A percentile compares a stretch with the other conserved stretches of the same genome.
Evolutionary conservation across 495 filamentous ascomycete genomes (phyloP).

Genomic region (Tuber calosporum): DNA sequence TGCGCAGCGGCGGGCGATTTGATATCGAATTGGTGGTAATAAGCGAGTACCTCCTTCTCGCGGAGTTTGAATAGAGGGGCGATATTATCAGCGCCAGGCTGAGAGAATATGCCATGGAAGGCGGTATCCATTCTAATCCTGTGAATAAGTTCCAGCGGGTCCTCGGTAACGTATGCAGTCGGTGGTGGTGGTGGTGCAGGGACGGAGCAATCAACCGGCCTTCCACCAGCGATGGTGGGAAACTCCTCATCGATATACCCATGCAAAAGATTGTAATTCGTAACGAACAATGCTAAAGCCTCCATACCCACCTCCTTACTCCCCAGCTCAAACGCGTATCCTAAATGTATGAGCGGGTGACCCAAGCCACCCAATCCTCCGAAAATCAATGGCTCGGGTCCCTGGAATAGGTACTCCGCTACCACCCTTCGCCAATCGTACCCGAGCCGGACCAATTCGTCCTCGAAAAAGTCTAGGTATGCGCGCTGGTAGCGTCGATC

Average conservation of each 20-base stretch:
- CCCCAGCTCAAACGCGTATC: constrained; percentile 76
- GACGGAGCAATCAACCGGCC: constrained; percentile 3
- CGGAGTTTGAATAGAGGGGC: constrained; percentile 58
- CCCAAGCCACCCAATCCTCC: constrained; percentile 68
- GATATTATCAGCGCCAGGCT: constrained; percentile 58
- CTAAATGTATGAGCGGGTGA: constrained; percentile 81
- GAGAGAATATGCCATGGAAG: constrained; percentile 56
- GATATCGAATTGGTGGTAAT: constrained; percentile 76
- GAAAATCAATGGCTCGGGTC: constrained; percentile 70
- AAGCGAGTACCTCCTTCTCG: constrained; percentile 60
- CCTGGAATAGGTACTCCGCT: constrained; percentile 65
- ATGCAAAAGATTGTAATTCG: constrained; percentile 66
- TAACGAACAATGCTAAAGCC: constrained; percentile 57
- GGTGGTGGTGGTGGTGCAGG: constrained; percentile 4
- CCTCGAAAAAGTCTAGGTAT: constrained; percentile 87
- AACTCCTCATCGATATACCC: constrained; percentile 65
- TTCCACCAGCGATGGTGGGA: constrained; percentile 5
- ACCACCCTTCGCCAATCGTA: constrained; percentile 82
- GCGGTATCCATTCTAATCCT: constrained; percentile 50
- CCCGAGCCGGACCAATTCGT: constrained; percentile 60
- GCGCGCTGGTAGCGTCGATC: constrained; percentile 77
- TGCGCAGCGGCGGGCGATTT: constrained; percentile 12
- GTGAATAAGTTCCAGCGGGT: constrained; percentile 18
- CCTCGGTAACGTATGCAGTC: constrained; percentile 8
- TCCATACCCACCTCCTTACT: constrained; percentile 77